Conservation (phyloP, 2,329 filamentous ascomycete species). For the Penicillium sp. region DNA sequence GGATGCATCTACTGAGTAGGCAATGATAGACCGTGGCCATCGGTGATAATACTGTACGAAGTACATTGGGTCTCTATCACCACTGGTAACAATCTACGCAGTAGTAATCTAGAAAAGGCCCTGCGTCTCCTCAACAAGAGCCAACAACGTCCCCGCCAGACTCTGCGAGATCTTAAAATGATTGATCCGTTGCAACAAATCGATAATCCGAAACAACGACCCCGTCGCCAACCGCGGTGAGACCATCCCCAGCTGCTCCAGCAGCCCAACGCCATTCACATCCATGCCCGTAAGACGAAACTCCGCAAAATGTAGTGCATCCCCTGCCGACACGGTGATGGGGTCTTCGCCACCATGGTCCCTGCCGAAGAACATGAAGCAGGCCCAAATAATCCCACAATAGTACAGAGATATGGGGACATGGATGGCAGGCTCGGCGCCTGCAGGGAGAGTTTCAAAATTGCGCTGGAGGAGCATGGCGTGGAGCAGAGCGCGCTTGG, state of each 20-base stretch:
- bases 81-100: no score
- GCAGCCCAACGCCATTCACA: constrained; percentile 1
- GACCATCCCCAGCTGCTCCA: constrained; percentile 9
- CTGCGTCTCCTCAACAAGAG: constrained; percentile 15
- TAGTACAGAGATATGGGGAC: constrained; percentile 16
- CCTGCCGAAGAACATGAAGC: constrained; percentile 10
- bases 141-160: constrained; percentile 14
- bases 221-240: constrained; percentile 7
- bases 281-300: constrained; percentile 7
- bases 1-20: background rate
- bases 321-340: background rate
- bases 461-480: constrained; percentile 12
- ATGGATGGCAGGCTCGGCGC: constrained; percentile 11
- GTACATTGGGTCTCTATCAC: no score
- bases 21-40: no score
- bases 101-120: constrained; percentile 10
- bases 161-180: constrained; percentile 14
- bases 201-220: constrained; percentile 14
- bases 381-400: constrained; percentile 11
- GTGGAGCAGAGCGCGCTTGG: constrained; percentile 14
- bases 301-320: constrained; percentile 8
- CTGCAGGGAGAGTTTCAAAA: constrained; percentile 11
- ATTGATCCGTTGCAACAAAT: constrained; percentile 16
- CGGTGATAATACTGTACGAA: no score
- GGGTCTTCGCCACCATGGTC: background rate